Percentiles rank a stretch among this genome's conserved stretches.
Conservation (phyloP, 805 yeast species). For the Wickerhamomyces chambardii region DNA sequence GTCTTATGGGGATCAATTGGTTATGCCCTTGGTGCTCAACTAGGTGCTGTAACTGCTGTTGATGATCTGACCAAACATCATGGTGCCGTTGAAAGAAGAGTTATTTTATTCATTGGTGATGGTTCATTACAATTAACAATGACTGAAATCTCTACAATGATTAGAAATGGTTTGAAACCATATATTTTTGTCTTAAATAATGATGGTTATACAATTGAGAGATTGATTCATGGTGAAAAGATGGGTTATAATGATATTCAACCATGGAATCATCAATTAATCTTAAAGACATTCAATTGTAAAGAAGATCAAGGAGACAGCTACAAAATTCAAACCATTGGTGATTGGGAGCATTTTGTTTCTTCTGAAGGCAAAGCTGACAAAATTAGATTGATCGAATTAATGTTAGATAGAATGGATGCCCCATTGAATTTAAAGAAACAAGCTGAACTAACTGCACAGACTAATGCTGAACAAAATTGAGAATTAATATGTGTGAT, state of each 20-base stretch:
- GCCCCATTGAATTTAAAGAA: conserved; percentile 58
- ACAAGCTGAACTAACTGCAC: conserved; percentile 58
- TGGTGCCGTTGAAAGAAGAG: conserved; percentile 33
- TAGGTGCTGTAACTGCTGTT: conserved; percentile 64
- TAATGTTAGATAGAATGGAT: conserved; percentile 61
- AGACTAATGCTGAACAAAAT: conserved; percentile 26
- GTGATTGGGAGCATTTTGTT: conserved; percentile 48
- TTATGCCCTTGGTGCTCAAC: conserved; percentile 55
- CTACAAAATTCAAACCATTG: conserved; percentile 41
- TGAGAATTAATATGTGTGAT: too few relatives aligned
- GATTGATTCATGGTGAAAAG: conserved; percentile 60
- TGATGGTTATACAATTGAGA: conserved; percentile 69
- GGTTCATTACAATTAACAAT: conserved; percentile 71
- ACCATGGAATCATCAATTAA: conserved; percentile 53
- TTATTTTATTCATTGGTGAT: conserved; percentile 62
- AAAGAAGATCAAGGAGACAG: conserved; percentile 26
- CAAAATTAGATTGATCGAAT: conserved; percentile 57
- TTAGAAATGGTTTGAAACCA: conserved; percentile 58
- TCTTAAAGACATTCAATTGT: background rate
- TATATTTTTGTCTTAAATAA: conserved; percentile 64
- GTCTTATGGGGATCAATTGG: conserved; percentile 76
- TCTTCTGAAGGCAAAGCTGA: conserved; percentile 38
- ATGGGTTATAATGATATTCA: conserved; percentile 63
- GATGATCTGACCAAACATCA: conserved; percentile 44
- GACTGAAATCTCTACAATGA: conserved; percentile 63